Conservation (phyloP, 1,284 basidiomycete genomes). For the Leccinum huronense region DNA sequence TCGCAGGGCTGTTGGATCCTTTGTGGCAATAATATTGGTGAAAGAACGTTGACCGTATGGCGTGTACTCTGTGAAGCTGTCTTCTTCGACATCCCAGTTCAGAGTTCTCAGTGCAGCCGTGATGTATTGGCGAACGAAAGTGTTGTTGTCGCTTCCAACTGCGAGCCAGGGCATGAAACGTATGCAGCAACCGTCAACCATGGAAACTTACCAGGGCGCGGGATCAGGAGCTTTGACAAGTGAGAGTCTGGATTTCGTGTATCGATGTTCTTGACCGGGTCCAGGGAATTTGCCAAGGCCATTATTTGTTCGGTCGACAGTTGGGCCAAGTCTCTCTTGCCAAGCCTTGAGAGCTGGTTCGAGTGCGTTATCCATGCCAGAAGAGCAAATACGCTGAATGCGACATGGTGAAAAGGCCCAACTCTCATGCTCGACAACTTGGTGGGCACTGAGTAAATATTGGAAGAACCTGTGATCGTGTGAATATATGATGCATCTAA, state of each 20-base stretch:
- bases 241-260: conserved; percentile 66
- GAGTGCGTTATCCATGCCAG: conserved; percentile 28
- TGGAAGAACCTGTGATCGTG: neutral
- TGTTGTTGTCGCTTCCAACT: conserved; percentile 78
- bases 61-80: conserved; percentile 76
- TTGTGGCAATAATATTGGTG: conserved; percentile 93
- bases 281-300: conserved; percentile 50
- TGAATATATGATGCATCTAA: neutral
- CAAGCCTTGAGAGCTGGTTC: conserved; percentile 33
- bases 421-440: conserved; percentile 23
- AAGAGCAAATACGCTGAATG: conserved; percentile 18
- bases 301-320: conserved; percentile 54
- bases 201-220: conserved; percentile 66
- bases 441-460: neutral
- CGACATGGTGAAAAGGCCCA: conserved; percentile 7
- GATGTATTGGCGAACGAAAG: conserved; percentile 77
- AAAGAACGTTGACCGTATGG: conserved; percentile 83
- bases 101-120: conserved; percentile 63
- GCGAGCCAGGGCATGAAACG: conserved; percentile 9
- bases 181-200: conserved; percentile 10
- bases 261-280: conserved; percentile 68
- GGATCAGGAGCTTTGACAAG: conserved; percentile 78
- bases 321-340: conserved; percentile 45
- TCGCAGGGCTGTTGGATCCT: conserved; percentile 80
- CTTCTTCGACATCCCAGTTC: conserved; percentile 85